These are phyloP conservation scores for Zygotorulaspora sp. DNA, from an alignment of 805 yeast genomes.

Conservation along the genomic window DNA sequence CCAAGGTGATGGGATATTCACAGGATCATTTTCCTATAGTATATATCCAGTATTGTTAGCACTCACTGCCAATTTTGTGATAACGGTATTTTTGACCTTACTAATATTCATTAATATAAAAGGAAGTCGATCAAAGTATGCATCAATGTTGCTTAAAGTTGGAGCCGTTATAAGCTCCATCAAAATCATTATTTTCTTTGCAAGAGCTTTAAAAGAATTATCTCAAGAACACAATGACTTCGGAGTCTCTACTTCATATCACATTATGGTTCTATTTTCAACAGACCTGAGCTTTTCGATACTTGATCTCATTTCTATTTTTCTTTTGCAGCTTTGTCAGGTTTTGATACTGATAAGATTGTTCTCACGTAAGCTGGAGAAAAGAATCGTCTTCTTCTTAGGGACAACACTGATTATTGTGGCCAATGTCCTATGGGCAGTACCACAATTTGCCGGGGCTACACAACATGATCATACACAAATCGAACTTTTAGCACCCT, in stretches of 20 bases:
- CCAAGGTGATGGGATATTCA: conserved; percentile 24
- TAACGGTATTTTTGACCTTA: conserved; percentile 58
- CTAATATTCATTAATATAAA: conserved; percentile 62
- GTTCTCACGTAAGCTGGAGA: conserved; percentile 64
- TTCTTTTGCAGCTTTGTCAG: conserved; percentile 60
- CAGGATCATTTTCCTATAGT: conserved; percentile 49
- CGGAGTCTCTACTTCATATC: conserved; percentile 32
- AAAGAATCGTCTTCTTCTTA: conserved; percentile 52
- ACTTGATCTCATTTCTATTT: conserved; percentile 53
- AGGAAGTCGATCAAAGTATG: conserved; percentile 50
- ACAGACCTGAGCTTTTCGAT: conserved; percentile 44
- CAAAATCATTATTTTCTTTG: conserved; percentile 49
- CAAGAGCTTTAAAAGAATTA: conserved; percentile 44
- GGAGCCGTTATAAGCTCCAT: conserved; percentile 52
- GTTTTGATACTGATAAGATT: conserved; percentile 67
- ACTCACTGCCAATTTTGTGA: conserved; percentile 58
- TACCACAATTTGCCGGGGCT: conserved; percentile 37
- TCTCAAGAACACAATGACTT: conserved; percentile 42
- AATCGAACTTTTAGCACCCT: conserved; percentile 62
- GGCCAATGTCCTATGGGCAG: conserved; percentile 67
- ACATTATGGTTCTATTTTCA: conserved; percentile 38
- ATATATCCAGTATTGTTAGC: conserved; percentile 61
- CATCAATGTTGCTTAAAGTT: conserved; percentile 26
- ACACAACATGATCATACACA: conserved; percentile 25
- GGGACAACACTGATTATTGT: conserved; percentile 52